phyloP scores from a whole-genome alignment of 1,284 basidiomycete genomes.

The Quambalaria eucalypti region DNA sequence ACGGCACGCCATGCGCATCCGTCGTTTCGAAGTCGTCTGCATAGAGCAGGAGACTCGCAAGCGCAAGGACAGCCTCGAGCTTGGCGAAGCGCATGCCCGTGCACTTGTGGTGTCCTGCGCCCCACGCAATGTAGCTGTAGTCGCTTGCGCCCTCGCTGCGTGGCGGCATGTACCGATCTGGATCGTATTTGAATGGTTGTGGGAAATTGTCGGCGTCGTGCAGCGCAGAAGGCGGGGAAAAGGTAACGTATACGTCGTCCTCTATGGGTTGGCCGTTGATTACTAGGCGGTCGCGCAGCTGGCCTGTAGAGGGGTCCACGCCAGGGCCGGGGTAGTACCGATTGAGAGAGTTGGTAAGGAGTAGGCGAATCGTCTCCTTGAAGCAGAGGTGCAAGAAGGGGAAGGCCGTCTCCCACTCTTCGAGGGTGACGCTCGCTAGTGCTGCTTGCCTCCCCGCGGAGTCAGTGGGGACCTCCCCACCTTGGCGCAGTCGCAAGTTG shows the following conservation, averaged over 20 bases:
- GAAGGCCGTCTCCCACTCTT: slow-evolving; percentile 14
- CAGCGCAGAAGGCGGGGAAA: slow-evolving; percentile 10
- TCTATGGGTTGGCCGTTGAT: slow-evolving; percentile 11
- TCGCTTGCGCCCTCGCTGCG: slow-evolving; percentile 10
- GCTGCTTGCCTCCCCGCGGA: neutral
- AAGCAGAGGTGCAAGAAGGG: slow-evolving; percentile 9
- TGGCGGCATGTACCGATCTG: slow-evolving; percentile 7
- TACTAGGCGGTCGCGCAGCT: neutral
- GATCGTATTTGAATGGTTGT: slow-evolving; percentile 10
- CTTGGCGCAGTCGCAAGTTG: no score
- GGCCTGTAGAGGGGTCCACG: slow-evolving; percentile 7
- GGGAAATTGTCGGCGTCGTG: slow-evolving; percentile 9
- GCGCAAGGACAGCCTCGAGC: slow-evolving; percentile 11
- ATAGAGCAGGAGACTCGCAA: slow-evolving; percentile 6
- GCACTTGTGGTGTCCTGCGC: slow-evolving; percentile 11
- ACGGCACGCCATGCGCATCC: slow-evolving; percentile 7
- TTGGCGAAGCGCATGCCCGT: slow-evolving; percentile 16
- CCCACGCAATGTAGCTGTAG: slow-evolving; percentile 10
- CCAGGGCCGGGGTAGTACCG: slow-evolving; percentile 14
- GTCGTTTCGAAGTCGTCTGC: slow-evolving; percentile 7
- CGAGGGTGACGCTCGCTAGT: slow-evolving; percentile 5
- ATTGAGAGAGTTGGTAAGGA: slow-evolving; percentile 12
- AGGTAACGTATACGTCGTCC: slow-evolving; percentile 6
- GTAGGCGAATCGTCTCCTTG: slow-evolving; percentile 12
- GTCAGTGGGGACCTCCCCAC: no score